phyloP scores from a whole-genome alignment of 306 rosid genomes.

The Rosa multiflora region DNA sequence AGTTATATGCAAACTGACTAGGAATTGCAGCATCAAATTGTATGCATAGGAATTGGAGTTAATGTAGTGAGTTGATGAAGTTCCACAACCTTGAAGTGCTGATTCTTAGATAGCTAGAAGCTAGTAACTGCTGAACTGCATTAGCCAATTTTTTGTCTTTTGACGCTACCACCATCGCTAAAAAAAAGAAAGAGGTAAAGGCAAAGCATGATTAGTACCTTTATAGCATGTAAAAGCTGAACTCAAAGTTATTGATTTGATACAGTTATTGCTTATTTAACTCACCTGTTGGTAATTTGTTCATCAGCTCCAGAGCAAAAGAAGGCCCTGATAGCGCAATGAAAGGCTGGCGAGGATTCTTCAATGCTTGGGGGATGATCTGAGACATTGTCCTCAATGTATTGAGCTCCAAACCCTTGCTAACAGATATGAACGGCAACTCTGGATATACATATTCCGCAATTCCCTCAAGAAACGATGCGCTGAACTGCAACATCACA shows the following conservation, averaged over 20 bases:
- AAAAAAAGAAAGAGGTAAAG: constrained; percentile 23
- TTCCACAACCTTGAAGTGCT: constrained; percentile 86
- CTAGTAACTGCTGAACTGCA: constrained; percentile 74
- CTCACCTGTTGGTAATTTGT: constrained; percentile 86
- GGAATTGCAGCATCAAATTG: constrained; percentile 5
- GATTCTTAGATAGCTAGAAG: constrained; percentile 79
- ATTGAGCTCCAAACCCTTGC: constrained; percentile 91
- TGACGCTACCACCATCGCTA: constrained; percentile 95
- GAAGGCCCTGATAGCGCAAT: constrained; percentile 95
- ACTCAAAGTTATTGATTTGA: neutral
- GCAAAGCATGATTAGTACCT: constrained; percentile 10
- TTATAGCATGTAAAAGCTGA: neutral
- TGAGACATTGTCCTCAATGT: constrained; percentile 93
- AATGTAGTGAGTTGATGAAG: constrained; percentile 20
- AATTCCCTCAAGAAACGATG: constrained; percentile 70
- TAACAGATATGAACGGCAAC: constrained; percentile 86
- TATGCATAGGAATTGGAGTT: neutral
- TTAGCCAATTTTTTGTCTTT: constrained; percentile 86
- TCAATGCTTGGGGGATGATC: constrained; percentile 77
- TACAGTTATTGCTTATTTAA: neutral
- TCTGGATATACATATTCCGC: constrained; percentile 84
- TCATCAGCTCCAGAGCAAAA: constrained; percentile 83
- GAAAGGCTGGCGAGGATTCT: constrained; percentile 90
- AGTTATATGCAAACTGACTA: neutral
- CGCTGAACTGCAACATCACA: constrained; percentile 68